Conservation (phyloP, 768 basidiomycete genomes). For the Auriculariales sp. region DNA sequence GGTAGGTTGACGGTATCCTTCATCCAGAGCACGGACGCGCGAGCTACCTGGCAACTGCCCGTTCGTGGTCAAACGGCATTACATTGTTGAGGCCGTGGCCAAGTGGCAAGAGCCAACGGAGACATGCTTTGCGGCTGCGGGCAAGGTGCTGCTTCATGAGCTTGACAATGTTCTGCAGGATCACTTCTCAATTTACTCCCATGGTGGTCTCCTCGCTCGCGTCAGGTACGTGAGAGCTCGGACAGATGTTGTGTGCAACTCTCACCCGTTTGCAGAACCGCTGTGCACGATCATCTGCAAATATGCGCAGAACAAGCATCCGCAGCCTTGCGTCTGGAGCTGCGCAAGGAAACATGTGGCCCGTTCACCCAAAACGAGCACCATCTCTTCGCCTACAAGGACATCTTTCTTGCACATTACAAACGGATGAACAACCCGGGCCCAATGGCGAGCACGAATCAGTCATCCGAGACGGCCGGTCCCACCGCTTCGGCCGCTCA, state of each 20-base stretch:
- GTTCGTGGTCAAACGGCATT: constrained; percentile 39
- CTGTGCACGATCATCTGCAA: constrained; percentile 37
- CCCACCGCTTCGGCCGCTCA: too few species aligned
- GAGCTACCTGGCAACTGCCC: constrained; percentile 54
- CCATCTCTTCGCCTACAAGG: constrained; percentile 6
- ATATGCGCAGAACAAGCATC: constrained; percentile 25
- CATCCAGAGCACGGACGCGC: constrained; percentile 45
- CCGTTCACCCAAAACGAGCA: constrained; percentile 4
- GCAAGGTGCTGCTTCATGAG: constrained; percentile 22
- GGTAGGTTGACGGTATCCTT: background rate
- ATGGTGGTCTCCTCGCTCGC: constrained; percentile 38
- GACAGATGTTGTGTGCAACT: too few species aligned
- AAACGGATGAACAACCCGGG: too few species aligned
- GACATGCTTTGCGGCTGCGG: constrained; percentile 26
- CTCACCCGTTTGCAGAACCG: too few species aligned
- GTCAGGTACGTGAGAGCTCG: too few species aligned
- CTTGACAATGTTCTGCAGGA: constrained; percentile 26
- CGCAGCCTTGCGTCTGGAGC: constrained; percentile 29
- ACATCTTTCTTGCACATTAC: constrained; percentile 4
- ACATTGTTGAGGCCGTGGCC: constrained; percentile 28
- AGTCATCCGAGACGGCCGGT: too few species aligned
- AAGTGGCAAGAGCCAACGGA: constrained; percentile 37
- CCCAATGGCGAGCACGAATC: too few species aligned
- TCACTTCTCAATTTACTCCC: constrained; percentile 39
- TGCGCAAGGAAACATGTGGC: constrained; percentile 21